Evolutionary conservation across 2,329 filamentous ascomycete genomes (phyloP).

Genomic region (Curvularia eragrostidis): DNA sequence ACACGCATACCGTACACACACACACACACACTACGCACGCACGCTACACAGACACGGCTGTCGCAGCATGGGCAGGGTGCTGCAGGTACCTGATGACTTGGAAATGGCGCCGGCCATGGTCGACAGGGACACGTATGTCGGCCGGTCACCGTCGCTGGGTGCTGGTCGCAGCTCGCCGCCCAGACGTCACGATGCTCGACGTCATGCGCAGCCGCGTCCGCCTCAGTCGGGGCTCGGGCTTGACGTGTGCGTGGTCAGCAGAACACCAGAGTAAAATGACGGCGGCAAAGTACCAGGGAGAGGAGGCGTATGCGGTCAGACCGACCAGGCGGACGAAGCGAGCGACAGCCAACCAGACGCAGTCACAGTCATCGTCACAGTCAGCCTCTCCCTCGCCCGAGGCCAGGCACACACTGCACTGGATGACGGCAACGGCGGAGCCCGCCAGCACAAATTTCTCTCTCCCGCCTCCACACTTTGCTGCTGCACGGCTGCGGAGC

Average conservation of each 20-base stretch:
- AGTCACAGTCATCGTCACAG: not conserved
- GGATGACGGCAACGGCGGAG: not conserved
- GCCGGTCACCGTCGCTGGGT: slow-evolving; percentile 9
- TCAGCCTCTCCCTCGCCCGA: not conserved
- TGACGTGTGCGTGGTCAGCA: slow-evolving; percentile 9
- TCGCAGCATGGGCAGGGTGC: slow-evolving; percentile 1
- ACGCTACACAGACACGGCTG: not conserved
- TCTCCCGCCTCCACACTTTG: slow-evolving; percentile 31
- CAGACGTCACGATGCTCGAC: slow-evolving; percentile 46
- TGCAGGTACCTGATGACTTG: slow-evolving; percentile 21
- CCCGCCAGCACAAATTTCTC: slow-evolving; percentile 21
- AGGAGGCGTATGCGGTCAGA: not conserved
- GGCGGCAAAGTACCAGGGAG: not conserved
- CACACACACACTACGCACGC: too few species aligned
- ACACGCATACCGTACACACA: not conserved
- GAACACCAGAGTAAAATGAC: not conserved
- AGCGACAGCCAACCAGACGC: not conserved
- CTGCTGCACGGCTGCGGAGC: slow-evolving; percentile 1
- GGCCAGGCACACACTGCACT: not conserved
- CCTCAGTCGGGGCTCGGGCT: not conserved
- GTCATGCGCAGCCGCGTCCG: slow-evolving; percentile 36
- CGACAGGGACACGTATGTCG: slow-evolving; percentile 10
- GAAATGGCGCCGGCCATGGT: not conserved
- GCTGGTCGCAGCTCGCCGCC: too few species aligned
- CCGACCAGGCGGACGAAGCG: not conserved